A percentile compares a stretch with the other conserved stretches of the same genome.
phyloP scores from a whole-genome alignment of 805 yeast genomes.

The Metschnikowia hibisci region DNA sequence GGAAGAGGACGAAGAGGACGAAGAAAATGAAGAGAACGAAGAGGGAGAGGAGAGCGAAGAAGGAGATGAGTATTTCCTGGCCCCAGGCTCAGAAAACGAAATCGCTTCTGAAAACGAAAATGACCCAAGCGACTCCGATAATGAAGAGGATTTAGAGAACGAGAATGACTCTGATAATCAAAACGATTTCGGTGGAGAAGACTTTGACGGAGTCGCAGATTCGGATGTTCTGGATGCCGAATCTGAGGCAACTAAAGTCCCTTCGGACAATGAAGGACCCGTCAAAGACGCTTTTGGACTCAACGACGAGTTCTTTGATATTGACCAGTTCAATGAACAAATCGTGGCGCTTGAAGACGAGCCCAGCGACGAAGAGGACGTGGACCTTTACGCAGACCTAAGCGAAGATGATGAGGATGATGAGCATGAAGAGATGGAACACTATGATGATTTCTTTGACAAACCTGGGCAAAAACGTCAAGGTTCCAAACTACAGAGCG shows the following conservation, averaged over 20 bases:
- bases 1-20: conserved; percentile 24
- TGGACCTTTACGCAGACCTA: conserved; percentile 39
- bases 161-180: conserved; percentile 12
- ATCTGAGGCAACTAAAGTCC: conserved; percentile 12
- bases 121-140: conserved; percentile 3
- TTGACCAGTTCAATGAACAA: conserved; percentile 78
- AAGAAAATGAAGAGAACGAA: conserved; percentile 15
- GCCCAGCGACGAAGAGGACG: conserved; percentile 29
- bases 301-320: conserved; percentile 79
- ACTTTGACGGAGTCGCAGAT: not conserved
- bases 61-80: conserved; percentile 7
- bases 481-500: conserved; percentile 27
- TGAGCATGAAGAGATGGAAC: conserved; percentile 45
- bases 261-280: conserved; percentile 10
- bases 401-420: conserved; percentile 40
- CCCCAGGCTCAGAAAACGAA: conserved; percentile 22
- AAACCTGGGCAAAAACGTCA: conserved; percentile 30
- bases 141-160: conserved; percentile 20
- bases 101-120: conserved; percentile 7
- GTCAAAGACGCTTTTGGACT: conserved; percentile 58
- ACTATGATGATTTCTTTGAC: conserved; percentile 67
- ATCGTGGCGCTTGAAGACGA: conserved; percentile 59
- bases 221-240: conserved; percentile 17
- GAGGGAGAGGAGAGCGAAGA: conserved; percentile 4
- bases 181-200: not conserved